Evolutionary conservation across 495 filamentous ascomycete species (phyloP).

Genomic region (Darksidea phi): DNA sequence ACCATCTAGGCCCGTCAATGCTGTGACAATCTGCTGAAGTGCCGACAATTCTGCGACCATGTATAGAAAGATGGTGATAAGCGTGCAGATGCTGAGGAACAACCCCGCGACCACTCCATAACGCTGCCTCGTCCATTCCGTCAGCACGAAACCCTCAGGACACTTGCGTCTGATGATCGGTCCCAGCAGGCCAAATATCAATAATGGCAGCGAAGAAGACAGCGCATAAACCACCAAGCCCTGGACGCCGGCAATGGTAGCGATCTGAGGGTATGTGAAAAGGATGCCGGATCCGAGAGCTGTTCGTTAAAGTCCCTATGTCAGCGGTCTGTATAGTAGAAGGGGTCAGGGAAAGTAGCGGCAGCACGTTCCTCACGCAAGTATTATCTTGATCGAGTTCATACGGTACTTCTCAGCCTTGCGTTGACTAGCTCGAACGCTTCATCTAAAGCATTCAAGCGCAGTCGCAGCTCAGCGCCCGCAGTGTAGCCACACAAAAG

Average conservation of each 20-base stretch:
- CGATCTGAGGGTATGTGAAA: slow-evolving; percentile 75
- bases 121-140: slow-evolving; percentile 74
- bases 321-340: slow-evolving; percentile 34
- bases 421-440: slow-evolving; percentile 41
- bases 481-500: slow-evolving; percentile 73
- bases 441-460: slow-evolving; percentile 25
- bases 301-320: slow-evolving; percentile 44
- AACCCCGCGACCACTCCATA: slow-evolving; percentile 64
- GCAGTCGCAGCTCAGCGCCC: slow-evolving; percentile 61
- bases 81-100: slow-evolving; percentile 62
- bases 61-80: slow-evolving; percentile 76
- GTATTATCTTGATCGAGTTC: slow-evolving; percentile 94
- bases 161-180: slow-evolving; percentile 72
- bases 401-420: slow-evolving; percentile 90
- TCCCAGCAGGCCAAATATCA: slow-evolving; percentile 66
- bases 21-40: slow-evolving; percentile 67
- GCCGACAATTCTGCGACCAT: slow-evolving; percentile 78
- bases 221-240: slow-evolving; percentile 71
- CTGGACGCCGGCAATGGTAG: slow-evolving; percentile 73
- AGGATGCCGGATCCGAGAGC: slow-evolving; percentile 76
- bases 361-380: slow-evolving; percentile 93
- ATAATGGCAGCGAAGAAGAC: slow-evolving; percentile 62
- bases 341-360: slow-evolving; percentile 55
- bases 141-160: slow-evolving; percentile 74
- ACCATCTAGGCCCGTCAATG: slow-evolving; percentile 69